Conservation (phyloP, 257 asterid genomes). For the Solanum okadae region DNA sequence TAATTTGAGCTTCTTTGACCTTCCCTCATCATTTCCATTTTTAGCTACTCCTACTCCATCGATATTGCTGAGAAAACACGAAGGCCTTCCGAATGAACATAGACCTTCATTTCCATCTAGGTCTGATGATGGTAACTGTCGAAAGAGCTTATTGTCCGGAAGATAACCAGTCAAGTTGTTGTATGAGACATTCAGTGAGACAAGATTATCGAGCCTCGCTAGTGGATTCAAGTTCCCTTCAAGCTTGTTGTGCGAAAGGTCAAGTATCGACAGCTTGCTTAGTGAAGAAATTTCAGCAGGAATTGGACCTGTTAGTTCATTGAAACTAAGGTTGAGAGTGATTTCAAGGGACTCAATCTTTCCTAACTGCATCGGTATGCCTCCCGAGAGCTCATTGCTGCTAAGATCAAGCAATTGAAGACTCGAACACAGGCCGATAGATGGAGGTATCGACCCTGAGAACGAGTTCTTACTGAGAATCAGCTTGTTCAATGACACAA, state of each 20-base stretch:
- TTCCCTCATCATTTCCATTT: conserved; percentile 9
- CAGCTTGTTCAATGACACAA: conserved; percentile 32
- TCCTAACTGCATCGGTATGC: conserved; percentile 25
- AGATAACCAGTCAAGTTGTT: conserved; percentile 35
- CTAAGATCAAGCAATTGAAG: conserved; percentile 40
- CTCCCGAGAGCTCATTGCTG: conserved; percentile 24
- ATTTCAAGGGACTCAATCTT: conserved; percentile 37
- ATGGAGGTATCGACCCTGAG: conserved; percentile 34
- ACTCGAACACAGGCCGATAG: conserved; percentile 30
- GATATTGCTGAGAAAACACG: conserved; percentile 14
- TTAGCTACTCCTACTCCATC: neutral
- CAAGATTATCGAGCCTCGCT: conserved; percentile 22
- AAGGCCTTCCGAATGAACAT: conserved; percentile 16
- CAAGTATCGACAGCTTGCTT: conserved; percentile 28
- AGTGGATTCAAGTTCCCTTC: conserved; percentile 27
- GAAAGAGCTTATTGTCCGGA: conserved; percentile 35
- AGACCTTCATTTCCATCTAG: conserved; percentile 28
- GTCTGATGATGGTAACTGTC: conserved; percentile 25
- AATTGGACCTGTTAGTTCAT: conserved; percentile 25
- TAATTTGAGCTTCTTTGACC: conserved; percentile 21
- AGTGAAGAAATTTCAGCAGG: conserved; percentile 30
- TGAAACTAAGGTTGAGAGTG: conserved; percentile 31
- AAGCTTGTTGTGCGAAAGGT: conserved; percentile 27
- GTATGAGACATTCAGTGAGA: conserved; percentile 25
- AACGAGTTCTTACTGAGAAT: conserved; percentile 20